phyloP scores from a whole-genome alignment of 2,329 filamentous ascomycete species.

The Alternaria viburni region DNA sequence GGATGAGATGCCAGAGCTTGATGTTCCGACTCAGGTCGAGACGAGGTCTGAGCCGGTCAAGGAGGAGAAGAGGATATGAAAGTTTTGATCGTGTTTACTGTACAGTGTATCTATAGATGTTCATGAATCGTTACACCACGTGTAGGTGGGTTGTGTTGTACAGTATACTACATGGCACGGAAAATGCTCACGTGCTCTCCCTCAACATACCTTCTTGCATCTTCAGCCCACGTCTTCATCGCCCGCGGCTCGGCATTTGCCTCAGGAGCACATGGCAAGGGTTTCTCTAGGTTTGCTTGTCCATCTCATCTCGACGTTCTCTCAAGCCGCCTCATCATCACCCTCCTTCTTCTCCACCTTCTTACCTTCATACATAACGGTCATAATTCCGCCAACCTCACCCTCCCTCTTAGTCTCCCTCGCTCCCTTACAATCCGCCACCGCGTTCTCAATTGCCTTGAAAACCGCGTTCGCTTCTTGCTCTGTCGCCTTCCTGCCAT shows the following conservation, averaged over 20 bases:
- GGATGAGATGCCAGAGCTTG: background rate
- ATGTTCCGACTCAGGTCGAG: background rate
- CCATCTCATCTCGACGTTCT: background rate
- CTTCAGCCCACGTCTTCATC: background rate
- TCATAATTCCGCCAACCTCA: slow-evolving; percentile 38
- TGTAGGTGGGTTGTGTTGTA: slow-evolving; percentile 3
- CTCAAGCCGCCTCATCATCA: background rate
- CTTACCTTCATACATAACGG: slow-evolving; percentile 40
- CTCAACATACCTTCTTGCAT: background rate
- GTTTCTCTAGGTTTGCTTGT: background rate
- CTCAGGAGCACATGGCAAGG: background rate
- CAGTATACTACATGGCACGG: slow-evolving; percentile 1
- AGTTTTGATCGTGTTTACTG: slow-evolving; percentile 9
- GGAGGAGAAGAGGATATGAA: slow-evolving; percentile 15
- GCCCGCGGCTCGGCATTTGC: background rate
- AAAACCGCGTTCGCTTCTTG: slow-evolving; percentile 67
- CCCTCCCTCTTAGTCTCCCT: slow-evolving; percentile 38
- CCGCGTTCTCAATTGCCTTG: slow-evolving; percentile 54
- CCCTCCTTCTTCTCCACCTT: slow-evolving; percentile 25
- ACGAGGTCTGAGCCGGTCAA: background rate
- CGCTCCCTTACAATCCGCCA: slow-evolving; percentile 46
- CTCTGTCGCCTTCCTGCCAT: slow-evolving; percentile 63
- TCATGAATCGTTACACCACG: slow-evolving; percentile 13
- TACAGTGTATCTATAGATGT: slow-evolving; percentile 25
- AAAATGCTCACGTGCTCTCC: background rate